phyloP scores from a whole-genome alignment of 148 eudicot genomes.

The Fagopyrum esculentum region DNA sequence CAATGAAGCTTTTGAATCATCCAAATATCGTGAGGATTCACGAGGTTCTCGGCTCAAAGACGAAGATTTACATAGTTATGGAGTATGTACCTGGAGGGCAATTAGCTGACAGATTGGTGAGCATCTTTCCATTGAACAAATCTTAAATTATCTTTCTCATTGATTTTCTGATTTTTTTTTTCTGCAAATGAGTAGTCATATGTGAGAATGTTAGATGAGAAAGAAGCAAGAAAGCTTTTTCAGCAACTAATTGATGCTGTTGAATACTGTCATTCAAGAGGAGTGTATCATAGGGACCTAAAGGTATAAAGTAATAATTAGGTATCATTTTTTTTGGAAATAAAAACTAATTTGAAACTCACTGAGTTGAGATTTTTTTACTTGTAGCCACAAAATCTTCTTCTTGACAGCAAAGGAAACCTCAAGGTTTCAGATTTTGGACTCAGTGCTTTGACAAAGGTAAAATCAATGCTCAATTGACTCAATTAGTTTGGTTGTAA shows the following conservation, averaged over 20 bases:
- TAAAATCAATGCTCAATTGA: constrained; percentile 9
- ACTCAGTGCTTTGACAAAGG: constrained; percentile 45
- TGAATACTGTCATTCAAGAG: constrained; percentile 35
- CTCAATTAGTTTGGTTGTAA: background rate
- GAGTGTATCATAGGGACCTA: constrained; percentile 40
- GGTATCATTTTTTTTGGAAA: constrained; percentile 4
- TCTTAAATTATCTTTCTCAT: background rate
- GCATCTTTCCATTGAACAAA: background rate
- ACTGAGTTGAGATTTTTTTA: background rate
- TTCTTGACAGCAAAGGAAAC: constrained; percentile 44
- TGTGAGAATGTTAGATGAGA: constrained; percentile 20
- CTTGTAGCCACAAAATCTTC: constrained; percentile 53
- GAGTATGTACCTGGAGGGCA: constrained; percentile 47
- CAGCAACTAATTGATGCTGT: constrained; percentile 51
- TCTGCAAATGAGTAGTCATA: constrained; percentile 24
- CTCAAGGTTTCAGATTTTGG: constrained; percentile 62
- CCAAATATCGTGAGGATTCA: constrained; percentile 46
- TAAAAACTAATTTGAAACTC: background rate
- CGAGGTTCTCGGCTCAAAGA: constrained; percentile 49
- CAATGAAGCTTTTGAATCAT: constrained; percentile 50
- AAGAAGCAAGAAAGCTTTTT: constrained; percentile 36
- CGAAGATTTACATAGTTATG: constrained; percentile 52
- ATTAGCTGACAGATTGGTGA: constrained; percentile 48
- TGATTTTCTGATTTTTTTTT: background rate
- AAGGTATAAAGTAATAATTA: constrained; percentile 19